Base-by-base conservation (phyloP, 139 green algal genomes). In the Gonium pectorale region DNA sequence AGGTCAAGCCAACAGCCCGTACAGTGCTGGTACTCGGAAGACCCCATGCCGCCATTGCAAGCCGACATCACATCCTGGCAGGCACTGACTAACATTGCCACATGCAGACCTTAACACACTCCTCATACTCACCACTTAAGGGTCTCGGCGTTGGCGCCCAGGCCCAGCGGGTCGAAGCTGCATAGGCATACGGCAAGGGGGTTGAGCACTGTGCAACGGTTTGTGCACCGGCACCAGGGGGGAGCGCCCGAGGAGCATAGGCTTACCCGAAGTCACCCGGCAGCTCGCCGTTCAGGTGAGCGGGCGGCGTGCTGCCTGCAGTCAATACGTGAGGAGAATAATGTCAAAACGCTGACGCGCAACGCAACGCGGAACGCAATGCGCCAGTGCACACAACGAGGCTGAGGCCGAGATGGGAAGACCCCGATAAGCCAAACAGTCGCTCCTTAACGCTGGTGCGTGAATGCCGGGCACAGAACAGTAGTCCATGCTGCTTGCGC, bases 101-200 rank as follows among this genome's bases (percentile, higher is more conserved):
- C n/a, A n/a, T n/a, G n/a, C n/a, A n/a, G n/a, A n/a, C n/a, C n/a
- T n/a, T n/a, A n/a, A n/a, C n/a, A n/a, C n/a, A n/a, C n/a, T n/a
- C n/a, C n/a, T n/a, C n/a, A n/a, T 15, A 67, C 74, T 82, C n/a
- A 82, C 89, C 92, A 96, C 74, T 83, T 90, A 38, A 96, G 86
- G 26, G 29, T 43, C 79, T 95, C 90, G 13, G 81, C 46, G 75
- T 96, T 88, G 35, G 89, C 79, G 49, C 94, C 94, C 74, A 97
- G 92, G 78, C 86, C 89, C 64, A 97, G 88, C 51, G 94, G 94
- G 88, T 97, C 94, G 63, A 94, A 97, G 33, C 94, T 93, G 63
- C 87, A 35, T 15, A 51, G 9, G 43, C 27, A 40, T 0, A 2
- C 40, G 31, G 27, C 2, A 33, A 27, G 19, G 19, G 49, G 63